These are phyloP conservation scores for Beverwykella pulmonaria DNA, from an alignment of 495 filamentous ascomycete species.

Conservation along the genomic window DNA sequence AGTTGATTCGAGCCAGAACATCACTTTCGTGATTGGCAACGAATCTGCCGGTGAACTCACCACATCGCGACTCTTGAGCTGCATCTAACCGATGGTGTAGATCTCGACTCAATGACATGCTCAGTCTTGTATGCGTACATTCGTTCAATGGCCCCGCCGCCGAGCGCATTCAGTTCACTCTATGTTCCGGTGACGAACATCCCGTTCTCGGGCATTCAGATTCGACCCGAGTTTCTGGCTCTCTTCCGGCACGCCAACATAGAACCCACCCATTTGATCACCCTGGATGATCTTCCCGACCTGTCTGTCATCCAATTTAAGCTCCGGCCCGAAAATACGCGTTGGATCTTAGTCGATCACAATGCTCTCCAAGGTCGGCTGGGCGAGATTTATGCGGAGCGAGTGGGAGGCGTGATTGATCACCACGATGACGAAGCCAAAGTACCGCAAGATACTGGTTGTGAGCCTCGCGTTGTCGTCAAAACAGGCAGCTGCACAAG, in stretches of 20 bases:
- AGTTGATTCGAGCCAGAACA: slow-evolving; percentile 32
- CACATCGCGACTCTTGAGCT: background rate
- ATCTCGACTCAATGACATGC: slow-evolving; percentile 90
- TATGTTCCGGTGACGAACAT: slow-evolving; percentile 84
- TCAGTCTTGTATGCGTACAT: slow-evolving; percentile 86
- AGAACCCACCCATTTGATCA: slow-evolving; percentile 48
- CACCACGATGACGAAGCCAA: slow-evolving; percentile 83
- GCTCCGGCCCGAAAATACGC: slow-evolving; percentile 47
- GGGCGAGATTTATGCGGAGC: slow-evolving; percentile 45
- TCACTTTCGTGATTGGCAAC: slow-evolving; percentile 72
- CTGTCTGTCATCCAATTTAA: slow-evolving; percentile 33
- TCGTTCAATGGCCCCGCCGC: slow-evolving; percentile 56
- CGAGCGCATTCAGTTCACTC: slow-evolving; percentile 52
- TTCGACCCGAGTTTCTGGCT: slow-evolving; percentile 76
- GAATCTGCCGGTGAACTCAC: slow-evolving; percentile 65
- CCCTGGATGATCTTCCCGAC: slow-evolving; percentile 49
- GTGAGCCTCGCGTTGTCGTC: slow-evolving; percentile 64
- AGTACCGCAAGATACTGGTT: slow-evolving; percentile 53
- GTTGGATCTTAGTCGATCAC: slow-evolving; percentile 84
- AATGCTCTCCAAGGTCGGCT: slow-evolving; percentile 69
- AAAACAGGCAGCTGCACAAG: slow-evolving; percentile 77
- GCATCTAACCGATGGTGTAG: slow-evolving; percentile 47
- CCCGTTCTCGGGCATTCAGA: slow-evolving; percentile 63
- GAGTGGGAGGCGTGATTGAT: slow-evolving; percentile 79
- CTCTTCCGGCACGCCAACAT: slow-evolving; percentile 50